A percentile compares a stretch with the other conserved stretches of the same genome.
These are phyloP conservation scores for Fusarium tupiense DNA, from an alignment of 2,329 filamentous ascomycete species.

Conservation along the genomic window DNA sequence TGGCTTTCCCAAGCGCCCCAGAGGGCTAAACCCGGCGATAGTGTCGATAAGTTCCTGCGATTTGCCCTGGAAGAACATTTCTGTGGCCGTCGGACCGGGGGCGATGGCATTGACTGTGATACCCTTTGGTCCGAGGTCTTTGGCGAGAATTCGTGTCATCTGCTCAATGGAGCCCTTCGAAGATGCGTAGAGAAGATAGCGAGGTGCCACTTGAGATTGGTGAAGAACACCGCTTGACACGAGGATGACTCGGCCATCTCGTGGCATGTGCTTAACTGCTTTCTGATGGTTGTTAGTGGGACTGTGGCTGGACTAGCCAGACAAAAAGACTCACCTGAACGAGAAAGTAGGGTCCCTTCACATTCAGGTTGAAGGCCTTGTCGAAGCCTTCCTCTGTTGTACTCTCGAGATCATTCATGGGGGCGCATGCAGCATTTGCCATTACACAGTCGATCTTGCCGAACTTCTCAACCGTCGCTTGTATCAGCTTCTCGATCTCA, in stretches of 20 bases:
- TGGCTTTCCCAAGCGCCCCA: background rate
- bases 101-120: conserved; percentile 13
- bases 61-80: conserved; percentile 15
- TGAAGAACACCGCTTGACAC: conserved; percentile 8
- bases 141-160: conserved; percentile 10
- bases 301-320: background rate
- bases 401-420: conserved; percentile 10
- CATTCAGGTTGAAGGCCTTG: background rate
- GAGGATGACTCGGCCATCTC: background rate
- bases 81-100: conserved; percentile 2
- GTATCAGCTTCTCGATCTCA: background rate
- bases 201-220: background rate
- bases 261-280: conserved; percentile 4
- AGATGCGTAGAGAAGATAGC: conserved; percentile 10
- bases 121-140: conserved; percentile 1
- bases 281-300: background rate
- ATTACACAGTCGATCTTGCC: conserved; percentile 7
- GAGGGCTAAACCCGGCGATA: background rate
- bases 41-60: conserved; percentile 1
- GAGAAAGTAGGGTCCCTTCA: conserved; percentile 1
- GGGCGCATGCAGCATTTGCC: conserved; percentile 11
- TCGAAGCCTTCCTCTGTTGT: background rate
- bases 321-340: background rate
- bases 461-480: background rate
- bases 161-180: conserved; percentile 7